Evolutionary conservation across 2,329 filamentous ascomycete species (phyloP), one percentile per base, ranked within the genome.

Genomic region (Ophiocordyceps camponoti-saundersi): DNA sequence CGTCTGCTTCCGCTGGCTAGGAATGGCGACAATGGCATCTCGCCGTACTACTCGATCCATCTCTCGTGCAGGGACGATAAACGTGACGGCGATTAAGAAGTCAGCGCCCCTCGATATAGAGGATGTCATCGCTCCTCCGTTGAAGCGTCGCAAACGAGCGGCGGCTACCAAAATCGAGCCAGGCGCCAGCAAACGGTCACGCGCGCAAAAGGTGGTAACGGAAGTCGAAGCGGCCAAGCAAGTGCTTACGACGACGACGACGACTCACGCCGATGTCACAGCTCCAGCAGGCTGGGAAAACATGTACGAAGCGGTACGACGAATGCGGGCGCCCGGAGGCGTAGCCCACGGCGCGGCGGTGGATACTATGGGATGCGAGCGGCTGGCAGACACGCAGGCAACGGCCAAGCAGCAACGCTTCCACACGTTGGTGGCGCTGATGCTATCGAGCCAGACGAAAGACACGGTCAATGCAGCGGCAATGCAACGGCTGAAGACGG

Each of bases 281-380:
- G 36, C 87, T 1, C 88, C 89, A 0, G 71, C 79, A 0, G 79
- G 88, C 59, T 95, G 92, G 92, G 79, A 87, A 51, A 75, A 80
- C 48, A 79, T 95, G 48, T 98, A 95, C 65, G 65, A 72, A 32
- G 66, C 77, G 1, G 83, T 93, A 42, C 81, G 82, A 56, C 73
- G 77, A 57, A 95, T 96, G 88, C 81, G 79, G 2, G 61, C 64
- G 5, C 60, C 65, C 0, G 72, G 71, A 3, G 72, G 72, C 7
- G 57, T 64, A 65, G 65, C 83, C 59, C 59, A 75, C 68, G 64
- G 83, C 74, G 92, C 92, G 1, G 85, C 90, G 0, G 92, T 98
- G 12, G 92, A 98, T 62, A 96, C 90, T 0, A 95, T 96, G 89
- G 92, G 92, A 12, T 98, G 92, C 64, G 88, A 88, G 63, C 75